Evolutionary conservation across 805 yeast genomes (phyloP), one percentile per base, ranked within the genome.

Genomic region (Metschnikowia baotianmanensis): DNA sequence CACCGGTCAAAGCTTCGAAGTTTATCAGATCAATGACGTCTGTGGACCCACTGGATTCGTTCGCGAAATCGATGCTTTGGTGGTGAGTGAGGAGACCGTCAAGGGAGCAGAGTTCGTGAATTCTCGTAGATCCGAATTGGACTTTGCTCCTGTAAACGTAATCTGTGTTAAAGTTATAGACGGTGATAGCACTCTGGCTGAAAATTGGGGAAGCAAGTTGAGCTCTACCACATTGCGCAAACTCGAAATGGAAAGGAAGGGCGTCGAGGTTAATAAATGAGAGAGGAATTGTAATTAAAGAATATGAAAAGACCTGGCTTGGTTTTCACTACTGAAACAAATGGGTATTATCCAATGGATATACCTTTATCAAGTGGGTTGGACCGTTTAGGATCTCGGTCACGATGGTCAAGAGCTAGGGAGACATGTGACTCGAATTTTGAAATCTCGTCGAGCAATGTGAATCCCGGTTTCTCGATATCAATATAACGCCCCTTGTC

Each of bases 31-130:
- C 33, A 74, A 80, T 45, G 98, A 93, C 58, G 75, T 90, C 0
- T 89, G 95, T 63, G 99, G 99, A 0, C 99, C 98, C 4, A 89
- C 99, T 0, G 96, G 88, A 0, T 72, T 75, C 10, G 72, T 84
- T 2, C 71, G 72, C 11, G 82, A 80, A 35, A 86, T 93, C 28
- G 86, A 90, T 50, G 83, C 89, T 0, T 70, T 93, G 29, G 80
- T 91, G 0, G 79, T 93, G 3, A 86, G 96, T 49, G 71, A 78
- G 31, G 99, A 93, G 54, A 83, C 97, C 0, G 62, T 71, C 0
- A 58, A 71, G 8, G 98, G 98, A 2, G 98, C 86, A 0, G 75
- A 66, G 0, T 69, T 70, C 42, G 83, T 93, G 31, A 93, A 95
- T 55, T 66, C 77, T 11, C 72, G 72, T 27, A 74, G 99, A 50